phyloP scores from a whole-genome alignment of 352 stramenopile genomes.

The Globisporangium acanthophoron region DNA sequence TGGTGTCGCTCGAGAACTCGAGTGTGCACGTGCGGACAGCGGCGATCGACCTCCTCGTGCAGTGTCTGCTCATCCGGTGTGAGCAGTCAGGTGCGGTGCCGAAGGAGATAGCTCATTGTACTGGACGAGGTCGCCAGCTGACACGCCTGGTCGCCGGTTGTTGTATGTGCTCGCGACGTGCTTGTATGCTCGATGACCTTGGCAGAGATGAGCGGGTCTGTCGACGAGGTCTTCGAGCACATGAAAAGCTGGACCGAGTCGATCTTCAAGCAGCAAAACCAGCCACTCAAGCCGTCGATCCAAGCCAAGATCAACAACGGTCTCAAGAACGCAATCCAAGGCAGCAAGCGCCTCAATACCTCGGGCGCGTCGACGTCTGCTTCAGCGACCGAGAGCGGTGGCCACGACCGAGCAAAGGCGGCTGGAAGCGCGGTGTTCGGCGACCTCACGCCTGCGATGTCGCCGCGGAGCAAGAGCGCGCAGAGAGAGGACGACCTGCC shows the following conservation, averaged over 20 bases:
- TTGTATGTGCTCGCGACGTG: neutral
- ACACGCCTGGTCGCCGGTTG: no score
- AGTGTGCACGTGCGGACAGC: conserved; percentile 72
- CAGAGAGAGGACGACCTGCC: conserved; percentile 72
- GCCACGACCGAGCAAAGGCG: neutral
- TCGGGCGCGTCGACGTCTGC: neutral
- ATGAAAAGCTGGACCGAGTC: conserved; percentile 70
- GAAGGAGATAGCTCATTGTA: no score
- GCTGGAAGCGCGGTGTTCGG: conserved; percentile 16
- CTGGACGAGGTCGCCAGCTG: no score
- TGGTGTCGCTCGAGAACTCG: conserved; percentile 57
- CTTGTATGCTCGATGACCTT: neutral
- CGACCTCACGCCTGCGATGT: conserved; percentile 14
- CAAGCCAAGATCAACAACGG: conserved; percentile 82
- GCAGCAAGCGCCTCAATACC: conserved; percentile 54
- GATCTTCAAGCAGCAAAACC: conserved; percentile 68
- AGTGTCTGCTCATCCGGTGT: conserved; percentile 66
- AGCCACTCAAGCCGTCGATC: conserved; percentile 64
- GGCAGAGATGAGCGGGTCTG: conserved; percentile 46
- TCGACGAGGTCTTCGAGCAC: conserved; percentile 66
- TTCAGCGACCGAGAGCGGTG: neutral
- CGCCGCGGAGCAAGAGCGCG: conserved; percentile 41
- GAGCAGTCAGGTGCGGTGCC: conserved; percentile 33
- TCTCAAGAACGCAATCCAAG: conserved; percentile 54
- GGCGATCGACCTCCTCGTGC: conserved; percentile 62